Evolutionary conservation across 768 basidiomycete genomes (phyloP).

Genomic region (Gyrodon lividus): DNA sequence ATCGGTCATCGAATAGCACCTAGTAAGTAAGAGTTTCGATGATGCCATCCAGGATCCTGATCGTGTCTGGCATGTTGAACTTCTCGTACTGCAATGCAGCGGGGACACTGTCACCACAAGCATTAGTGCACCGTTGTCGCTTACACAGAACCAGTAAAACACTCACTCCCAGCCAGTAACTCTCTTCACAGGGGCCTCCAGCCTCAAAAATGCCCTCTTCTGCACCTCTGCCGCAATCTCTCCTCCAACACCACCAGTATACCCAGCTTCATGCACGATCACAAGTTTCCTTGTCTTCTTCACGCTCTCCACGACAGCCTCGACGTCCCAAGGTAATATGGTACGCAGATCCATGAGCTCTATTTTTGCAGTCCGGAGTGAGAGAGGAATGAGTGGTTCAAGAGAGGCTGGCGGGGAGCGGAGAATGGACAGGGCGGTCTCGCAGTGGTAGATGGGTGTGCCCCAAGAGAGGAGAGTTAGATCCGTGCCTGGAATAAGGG

Average conservation of each 20-base stretch:
- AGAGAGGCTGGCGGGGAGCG: slow-evolving; percentile 62
- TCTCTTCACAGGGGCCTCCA: slow-evolving; percentile 84
- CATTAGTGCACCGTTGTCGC: slow-evolving; percentile 1
- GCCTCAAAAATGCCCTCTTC: slow-evolving; percentile 81
- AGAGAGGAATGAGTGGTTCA: slow-evolving; percentile 60
- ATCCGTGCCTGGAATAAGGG: slow-evolving; percentile 70
- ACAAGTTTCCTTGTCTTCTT: slow-evolving; percentile 81
- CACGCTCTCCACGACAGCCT: slow-evolving; percentile 79
- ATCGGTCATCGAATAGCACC: slow-evolving; percentile 3
- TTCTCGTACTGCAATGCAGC: slow-evolving; percentile 85
- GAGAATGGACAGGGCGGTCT: slow-evolving; percentile 77
- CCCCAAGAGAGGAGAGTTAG: slow-evolving; percentile 92
- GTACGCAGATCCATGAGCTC: slow-evolving; percentile 92
- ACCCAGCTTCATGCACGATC: slow-evolving; percentile 90
- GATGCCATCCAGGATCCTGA: slow-evolving; percentile 80
- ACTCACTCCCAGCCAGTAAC: slow-evolving; percentile 96
- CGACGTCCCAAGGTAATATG: slow-evolving; percentile 86
- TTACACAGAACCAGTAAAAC: neutral
- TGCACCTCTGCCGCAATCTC: slow-evolving; percentile 92
- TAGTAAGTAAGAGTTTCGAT: slow-evolving; percentile 80
- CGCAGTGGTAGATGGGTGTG: slow-evolving; percentile 90
- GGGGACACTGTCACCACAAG: slow-evolving; percentile 56
- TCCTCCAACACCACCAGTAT: slow-evolving; percentile 83
- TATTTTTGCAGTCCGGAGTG: slow-evolving; percentile 66
- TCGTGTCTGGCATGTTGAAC: slow-evolving; percentile 86